Base-by-base conservation (phyloP, 768 basidiomycete species). In the Pleurotus djamor region DNA sequence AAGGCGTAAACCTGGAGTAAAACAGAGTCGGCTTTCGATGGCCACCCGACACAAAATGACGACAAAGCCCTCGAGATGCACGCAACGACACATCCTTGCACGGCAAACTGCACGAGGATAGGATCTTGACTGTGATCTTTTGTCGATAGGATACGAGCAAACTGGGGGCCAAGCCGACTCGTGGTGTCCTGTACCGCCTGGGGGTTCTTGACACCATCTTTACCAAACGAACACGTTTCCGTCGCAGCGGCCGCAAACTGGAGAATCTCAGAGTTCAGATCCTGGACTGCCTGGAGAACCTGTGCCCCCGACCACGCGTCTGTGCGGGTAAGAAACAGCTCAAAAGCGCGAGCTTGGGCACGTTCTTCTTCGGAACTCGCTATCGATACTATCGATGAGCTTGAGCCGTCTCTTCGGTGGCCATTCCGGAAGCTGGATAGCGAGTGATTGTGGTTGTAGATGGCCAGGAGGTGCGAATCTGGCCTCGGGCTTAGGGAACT, bases 211-310 rank as follows among this genome's bases (percentile, higher is more conserved):
- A 17, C 41, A 4, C 76, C 68, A 44, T 74, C 71, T 57, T 72
- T 76, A 38, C 74, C 74, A 66, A 87, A 85, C 1, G 79, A 78
- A 63, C 83, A 85, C 44, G 85, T 75, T 70, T 92, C 90, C 13
- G 87, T 86, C 5, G 87, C 89, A 21, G 86, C 82, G 13, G 89
- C 88, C 7, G 89, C 86, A 60, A 89, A 89, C 62, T 90, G 90
- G n/a, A 89, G 79, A 60, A 91, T 87, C 71, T 91, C 89, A 0
- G 87, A 84, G 67, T 92, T 92, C 69, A 92, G 79, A 65, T 92
- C 90, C 62, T 88, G 86, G 12, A 92, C 84, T 2, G 88, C 85
- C 67, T 92, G 89, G 50, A 92, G 81, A 68, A 92, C 80, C 68
- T 91, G 88, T 1, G 88, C 85, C 10, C 90, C 90, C 1, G 89